Percentiles rank a stretch among this genome's conserved stretches.
Conservation (phyloP, 2,329 filamentous ascomycete species). For the Ophiostoma sp. region DNA sequence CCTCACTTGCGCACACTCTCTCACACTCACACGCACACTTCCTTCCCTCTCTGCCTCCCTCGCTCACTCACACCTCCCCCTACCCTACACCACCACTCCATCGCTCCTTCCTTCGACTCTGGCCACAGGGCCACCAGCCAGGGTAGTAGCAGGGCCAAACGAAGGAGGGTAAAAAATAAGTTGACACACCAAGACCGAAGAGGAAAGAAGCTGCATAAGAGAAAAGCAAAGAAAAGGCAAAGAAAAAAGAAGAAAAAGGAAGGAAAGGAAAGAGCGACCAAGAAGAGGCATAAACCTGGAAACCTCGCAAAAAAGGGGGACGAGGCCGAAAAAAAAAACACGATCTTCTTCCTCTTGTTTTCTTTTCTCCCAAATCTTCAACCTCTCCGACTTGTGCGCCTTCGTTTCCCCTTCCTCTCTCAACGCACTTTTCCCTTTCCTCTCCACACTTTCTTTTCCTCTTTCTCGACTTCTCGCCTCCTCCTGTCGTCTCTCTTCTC, state of each 20-base stretch:
- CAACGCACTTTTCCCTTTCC: neutral
- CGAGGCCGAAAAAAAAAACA: neutral
- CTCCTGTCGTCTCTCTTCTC: neutral
- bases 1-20: neutral
- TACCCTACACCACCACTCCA: neutral
- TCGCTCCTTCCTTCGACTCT: slow-evolving; percentile 9
- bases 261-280: slow-evolving; percentile 4
- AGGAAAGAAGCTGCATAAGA: neutral
- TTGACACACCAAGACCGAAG: slow-evolving; percentile 1
- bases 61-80: neutral
- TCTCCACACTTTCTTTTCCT: neutral
- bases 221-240: neutral
- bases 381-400: neutral
- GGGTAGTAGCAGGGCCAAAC: slow-evolving; percentile 10
- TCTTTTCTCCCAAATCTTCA: neutral
- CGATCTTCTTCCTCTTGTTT: neutral
- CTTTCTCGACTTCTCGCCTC: neutral
- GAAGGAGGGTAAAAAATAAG: slow-evolving; percentile 9
- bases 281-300: slow-evolving; percentile 10
- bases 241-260: neutral
- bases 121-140: slow-evolving; percentile 5
- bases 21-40: neutral
- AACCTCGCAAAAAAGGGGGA: neutral
- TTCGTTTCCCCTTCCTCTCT: neutral
- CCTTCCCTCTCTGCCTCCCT: neutral